Evolutionary conservation across 2,329 filamentous ascomycete genomes (phyloP).

Genomic region (Xylariaceae sp.): DNA sequence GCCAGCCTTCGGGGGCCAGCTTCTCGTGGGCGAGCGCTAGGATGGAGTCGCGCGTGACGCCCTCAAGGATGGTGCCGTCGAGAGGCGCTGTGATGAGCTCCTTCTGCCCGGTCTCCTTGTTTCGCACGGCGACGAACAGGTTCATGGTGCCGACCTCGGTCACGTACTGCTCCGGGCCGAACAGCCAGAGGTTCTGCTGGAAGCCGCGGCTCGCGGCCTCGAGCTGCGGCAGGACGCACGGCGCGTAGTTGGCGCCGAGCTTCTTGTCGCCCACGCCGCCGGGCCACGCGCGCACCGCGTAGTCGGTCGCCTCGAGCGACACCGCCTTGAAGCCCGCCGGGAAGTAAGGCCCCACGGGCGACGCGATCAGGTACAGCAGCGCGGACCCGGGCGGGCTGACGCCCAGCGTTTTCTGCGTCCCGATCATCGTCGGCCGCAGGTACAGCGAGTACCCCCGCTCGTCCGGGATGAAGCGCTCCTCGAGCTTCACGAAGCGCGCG

Average conservation of each 20-base stretch:
- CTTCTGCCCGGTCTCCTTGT: slow-evolving; percentile 87
- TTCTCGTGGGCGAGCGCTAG: slow-evolving; percentile 84
- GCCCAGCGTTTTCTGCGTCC: slow-evolving; percentile 91
- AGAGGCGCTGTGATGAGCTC: slow-evolving; percentile 94
- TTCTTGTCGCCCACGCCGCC: slow-evolving; percentile 98
- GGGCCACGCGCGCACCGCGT: slow-evolving; percentile 96
- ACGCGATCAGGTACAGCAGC: slow-evolving; percentile 92
- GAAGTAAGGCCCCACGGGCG: slow-evolving; percentile 96
- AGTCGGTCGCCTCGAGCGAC: slow-evolving; percentile 92
- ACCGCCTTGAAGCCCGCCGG: slow-evolving; percentile 98
- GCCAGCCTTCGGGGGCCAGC: slow-evolving; percentile 86
- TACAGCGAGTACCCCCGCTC: slow-evolving; percentile 92
- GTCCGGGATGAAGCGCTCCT: slow-evolving; percentile 88
- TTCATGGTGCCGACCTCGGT: slow-evolving; percentile 99
- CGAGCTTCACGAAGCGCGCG: slow-evolving; percentile 76
- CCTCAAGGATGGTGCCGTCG: slow-evolving; percentile 95
- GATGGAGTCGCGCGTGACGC: slow-evolving; percentile 91
- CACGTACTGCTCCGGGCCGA: slow-evolving; percentile 92
- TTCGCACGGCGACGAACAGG: slow-evolving; percentile 84
- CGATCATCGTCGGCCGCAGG: slow-evolving; percentile 94
- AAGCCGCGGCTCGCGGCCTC: slow-evolving; percentile 89
- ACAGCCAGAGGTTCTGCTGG: slow-evolving; percentile 98
- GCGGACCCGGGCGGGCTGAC: slow-evolving; percentile 92
- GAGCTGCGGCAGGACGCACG: slow-evolving; percentile 95
- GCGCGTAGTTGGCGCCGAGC: slow-evolving; percentile 98